Evolutionary conservation across 768 basidiomycete genomes (phyloP).

Genomic region (Hortiboletus flavorubellus): DNA sequence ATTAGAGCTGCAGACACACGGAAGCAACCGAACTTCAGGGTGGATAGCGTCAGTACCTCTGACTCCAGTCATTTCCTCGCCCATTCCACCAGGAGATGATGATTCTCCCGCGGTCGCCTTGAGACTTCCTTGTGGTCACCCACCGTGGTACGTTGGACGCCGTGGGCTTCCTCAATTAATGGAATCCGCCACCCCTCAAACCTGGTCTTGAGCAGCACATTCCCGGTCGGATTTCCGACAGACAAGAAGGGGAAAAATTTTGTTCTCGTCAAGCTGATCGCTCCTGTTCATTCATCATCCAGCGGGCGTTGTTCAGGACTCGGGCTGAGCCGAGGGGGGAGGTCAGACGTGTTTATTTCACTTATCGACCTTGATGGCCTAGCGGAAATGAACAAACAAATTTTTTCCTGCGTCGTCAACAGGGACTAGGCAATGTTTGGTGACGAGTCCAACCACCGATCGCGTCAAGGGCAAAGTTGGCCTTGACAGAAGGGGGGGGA

Average conservation of each 20-base stretch:
- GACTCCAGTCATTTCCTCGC: conserved; percentile 11
- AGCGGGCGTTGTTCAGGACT: not conserved
- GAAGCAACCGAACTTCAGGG: conserved; percentile 10
- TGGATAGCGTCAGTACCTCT: conserved; percentile 9
- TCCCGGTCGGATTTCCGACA: conserved; percentile 14
- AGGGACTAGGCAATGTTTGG: conserved; percentile 14
- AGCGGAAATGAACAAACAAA: conserved; percentile 31
- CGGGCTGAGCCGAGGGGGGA: conserved; percentile 5
- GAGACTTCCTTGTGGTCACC: conserved; percentile 25
- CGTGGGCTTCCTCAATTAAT: conserved; percentile 21
- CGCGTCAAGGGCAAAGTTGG: not conserved
- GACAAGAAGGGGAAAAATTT: conserved; percentile 4
- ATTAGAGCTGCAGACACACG: conserved; percentile 16
- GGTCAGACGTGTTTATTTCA: conserved; percentile 25
- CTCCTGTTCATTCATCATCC: conserved; percentile 20
- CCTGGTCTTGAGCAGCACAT: not conserved
- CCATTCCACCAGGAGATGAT: conserved; percentile 1
- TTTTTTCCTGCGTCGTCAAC: conserved; percentile 20
- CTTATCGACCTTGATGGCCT: conserved; percentile 15
- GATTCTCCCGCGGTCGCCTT: conserved; percentile 22
- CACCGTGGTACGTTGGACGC: conserved; percentile 2
- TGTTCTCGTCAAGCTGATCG: conserved; percentile 12
- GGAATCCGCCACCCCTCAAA: conserved; percentile 10
- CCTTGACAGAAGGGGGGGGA: not conserved
- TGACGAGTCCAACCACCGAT: conserved; percentile 15